A percentile compares a stretch with the other conserved stretches of the same genome.
These are phyloP conservation scores for Saccharomyces hybrid DNA, from an alignment of 1,139 yeast species.

Conservation along the genomic window DNA sequence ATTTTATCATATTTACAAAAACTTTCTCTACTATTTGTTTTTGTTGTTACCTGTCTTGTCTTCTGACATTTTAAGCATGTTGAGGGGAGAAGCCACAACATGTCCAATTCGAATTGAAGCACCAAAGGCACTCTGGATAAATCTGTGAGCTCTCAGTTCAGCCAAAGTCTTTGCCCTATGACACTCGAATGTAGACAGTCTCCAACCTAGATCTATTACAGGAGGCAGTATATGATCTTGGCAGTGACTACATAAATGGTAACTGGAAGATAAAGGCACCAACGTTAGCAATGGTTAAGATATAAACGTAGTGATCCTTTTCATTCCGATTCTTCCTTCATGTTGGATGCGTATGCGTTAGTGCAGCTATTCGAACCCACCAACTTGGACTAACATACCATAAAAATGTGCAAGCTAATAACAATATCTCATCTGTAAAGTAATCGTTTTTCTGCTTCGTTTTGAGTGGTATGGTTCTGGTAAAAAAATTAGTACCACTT, in stretches of 20 bases:
- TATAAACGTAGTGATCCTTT: conserved; percentile 56
- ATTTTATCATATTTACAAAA: no score
- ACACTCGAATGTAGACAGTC: conserved; percentile 51
- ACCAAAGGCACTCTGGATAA: conserved; percentile 57
- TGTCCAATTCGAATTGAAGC: conserved; percentile 58
- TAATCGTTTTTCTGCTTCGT: conserved; percentile 45
- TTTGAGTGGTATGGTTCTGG: conserved; percentile 43
- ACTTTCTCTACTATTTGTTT: no score
- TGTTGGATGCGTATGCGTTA: conserved; percentile 63
- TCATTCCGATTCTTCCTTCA: conserved; percentile 52
- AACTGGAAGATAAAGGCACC: conserved; percentile 55
- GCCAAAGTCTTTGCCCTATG: conserved; percentile 41
- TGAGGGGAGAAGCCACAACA: no score
- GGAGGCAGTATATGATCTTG: conserved; percentile 46
- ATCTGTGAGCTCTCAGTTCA: conserved; percentile 49
- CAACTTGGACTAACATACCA: conserved; percentile 65
- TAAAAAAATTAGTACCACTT: conserved; percentile 45
- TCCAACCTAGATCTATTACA: conserved; percentile 56
- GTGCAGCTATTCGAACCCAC: conserved; percentile 51
- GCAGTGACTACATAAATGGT: conserved; percentile 38
- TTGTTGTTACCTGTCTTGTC: no score
- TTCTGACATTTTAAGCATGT: no score
- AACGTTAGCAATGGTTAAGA: conserved; percentile 49
- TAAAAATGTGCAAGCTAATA: conserved; percentile 50
- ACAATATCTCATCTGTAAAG: conserved; percentile 55